phyloP scores from a whole-genome alignment of 345 rosid species.

The Brassica napus region Da-Ae NC_063439.1:3427501-3428000 shows the following conservation, averaged over 20 bases:
- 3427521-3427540: conserved; percentile 32
- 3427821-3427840: conserved; percentile 91
- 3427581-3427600: conserved; percentile 58
- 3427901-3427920: conserved; percentile 76
- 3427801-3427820: conserved; percentile 91
- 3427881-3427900: conserved; percentile 87
- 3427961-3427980: conserved; percentile 86
- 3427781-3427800: conserved; percentile 83
- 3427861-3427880: conserved; percentile 73
- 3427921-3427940: conserved; percentile 87
- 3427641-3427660: background rate
- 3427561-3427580: conserved; percentile 35
- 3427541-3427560: conserved; percentile 46
- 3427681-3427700: background rate
- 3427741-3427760: background rate
- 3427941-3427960: conserved; percentile 93
- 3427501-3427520: conserved; percentile 40
- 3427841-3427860: conserved; percentile 82
- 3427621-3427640: conserved; percentile 2
- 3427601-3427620: background rate
- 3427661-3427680: background rate
- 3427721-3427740: background rate
- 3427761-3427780: conserved; percentile 41
- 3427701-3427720: background rate
- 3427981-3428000: conserved; percentile 88